Conservation (phyloP, 2,329 filamentous ascomycete genomes). For the Colletotrichum liaoningense region DNA sequence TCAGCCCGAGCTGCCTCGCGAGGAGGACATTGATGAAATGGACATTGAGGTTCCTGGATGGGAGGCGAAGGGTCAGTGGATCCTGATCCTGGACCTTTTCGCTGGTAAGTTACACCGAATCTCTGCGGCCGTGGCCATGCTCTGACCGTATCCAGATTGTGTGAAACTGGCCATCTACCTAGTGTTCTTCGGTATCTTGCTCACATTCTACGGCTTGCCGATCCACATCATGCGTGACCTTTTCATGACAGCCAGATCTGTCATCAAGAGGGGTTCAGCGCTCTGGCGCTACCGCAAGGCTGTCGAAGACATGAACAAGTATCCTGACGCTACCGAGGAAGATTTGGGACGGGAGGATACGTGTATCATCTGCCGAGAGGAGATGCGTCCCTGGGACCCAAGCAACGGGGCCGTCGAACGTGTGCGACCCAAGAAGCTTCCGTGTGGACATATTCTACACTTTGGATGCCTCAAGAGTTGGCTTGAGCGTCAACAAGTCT, state of each 20-base stretch:
- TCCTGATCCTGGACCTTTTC: constrained; percentile 87
- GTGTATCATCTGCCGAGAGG: constrained; percentile 97
- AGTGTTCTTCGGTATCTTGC: constrained; percentile 91
- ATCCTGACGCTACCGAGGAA: constrained; percentile 89
- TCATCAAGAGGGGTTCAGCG: constrained; percentile 88
- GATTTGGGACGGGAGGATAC: constrained; percentile 90
- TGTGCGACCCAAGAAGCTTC: constrained; percentile 91
- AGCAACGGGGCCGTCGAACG: constrained; percentile 79
- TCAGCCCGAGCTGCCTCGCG: constrained; percentile 66
- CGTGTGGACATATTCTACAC: constrained; percentile 95
- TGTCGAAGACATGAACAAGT: constrained; percentile 93
- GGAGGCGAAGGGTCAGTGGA: constrained; percentile 94
- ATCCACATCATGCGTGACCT: constrained; percentile 97
- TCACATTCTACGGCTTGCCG: constrained; percentile 93
- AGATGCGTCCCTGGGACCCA: constrained; percentile 85
- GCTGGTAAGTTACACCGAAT: constrained; percentile 68
- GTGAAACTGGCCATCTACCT: constrained; percentile 91
- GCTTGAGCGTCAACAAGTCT: constrained; percentile 97
- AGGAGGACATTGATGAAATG: constrained; percentile 88
- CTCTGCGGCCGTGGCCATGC: background rate
- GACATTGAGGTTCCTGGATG: constrained; percentile 96
- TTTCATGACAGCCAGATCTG: constrained; percentile 92
- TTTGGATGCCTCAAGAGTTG: constrained; percentile 95
- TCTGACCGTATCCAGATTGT: constrained; percentile 71
- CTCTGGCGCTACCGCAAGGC: constrained; percentile 92